These are phyloP conservation scores for Rhynchospora tenuis DNA, from an alignment of 176 grass and related monocot genomes.

Conservation along the genomic window DNA sequence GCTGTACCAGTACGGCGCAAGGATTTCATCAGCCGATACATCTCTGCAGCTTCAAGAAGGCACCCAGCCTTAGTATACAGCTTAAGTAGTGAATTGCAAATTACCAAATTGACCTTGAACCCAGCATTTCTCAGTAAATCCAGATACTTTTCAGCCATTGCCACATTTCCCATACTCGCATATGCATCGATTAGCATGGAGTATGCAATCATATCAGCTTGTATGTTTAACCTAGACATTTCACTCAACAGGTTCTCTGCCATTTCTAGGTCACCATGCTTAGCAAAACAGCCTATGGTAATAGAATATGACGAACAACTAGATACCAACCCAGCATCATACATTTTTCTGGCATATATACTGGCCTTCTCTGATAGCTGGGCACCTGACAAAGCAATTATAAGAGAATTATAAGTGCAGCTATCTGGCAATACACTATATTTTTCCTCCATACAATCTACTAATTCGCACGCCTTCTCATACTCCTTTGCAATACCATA, in stretches of 20 bases:
- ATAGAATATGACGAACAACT: slow-evolving; percentile 62
- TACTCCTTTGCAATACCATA: slow-evolving; percentile 63
- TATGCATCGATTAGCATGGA: slow-evolving; percentile 80
- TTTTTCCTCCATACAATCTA: slow-evolving; percentile 56
- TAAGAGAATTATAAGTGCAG: slow-evolving; percentile 74
- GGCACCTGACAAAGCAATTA: slow-evolving; percentile 52
- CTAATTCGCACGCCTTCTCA: slow-evolving; percentile 62
- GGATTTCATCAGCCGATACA: slow-evolving; percentile 58
- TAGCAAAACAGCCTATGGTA: slow-evolving; percentile 62
- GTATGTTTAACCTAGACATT: slow-evolving; percentile 53
- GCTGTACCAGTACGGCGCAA: slow-evolving; percentile 29
- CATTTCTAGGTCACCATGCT: slow-evolving; percentile 42
- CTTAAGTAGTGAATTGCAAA: slow-evolving; percentile 79
- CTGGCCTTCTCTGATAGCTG: slow-evolving; percentile 53
- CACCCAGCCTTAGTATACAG: slow-evolving; percentile 68
- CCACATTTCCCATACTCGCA: slow-evolving; percentile 64
- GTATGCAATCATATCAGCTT: slow-evolving; percentile 57
- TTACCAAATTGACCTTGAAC: slow-evolving; percentile 43
- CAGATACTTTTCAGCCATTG: slow-evolving; percentile 68
- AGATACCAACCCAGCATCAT: slow-evolving; percentile 39
- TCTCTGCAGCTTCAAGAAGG: slow-evolving; percentile 64
- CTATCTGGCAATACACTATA: slow-evolving; percentile 65
- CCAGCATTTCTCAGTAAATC: slow-evolving; percentile 69
- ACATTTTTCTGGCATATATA: slow-evolving; percentile 75
- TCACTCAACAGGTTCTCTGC: slow-evolving; percentile 63